Base-by-base conservation (phyloP, 2,329 filamentous ascomycete species). In the Lasiodiplodia theobromae region DNA sequence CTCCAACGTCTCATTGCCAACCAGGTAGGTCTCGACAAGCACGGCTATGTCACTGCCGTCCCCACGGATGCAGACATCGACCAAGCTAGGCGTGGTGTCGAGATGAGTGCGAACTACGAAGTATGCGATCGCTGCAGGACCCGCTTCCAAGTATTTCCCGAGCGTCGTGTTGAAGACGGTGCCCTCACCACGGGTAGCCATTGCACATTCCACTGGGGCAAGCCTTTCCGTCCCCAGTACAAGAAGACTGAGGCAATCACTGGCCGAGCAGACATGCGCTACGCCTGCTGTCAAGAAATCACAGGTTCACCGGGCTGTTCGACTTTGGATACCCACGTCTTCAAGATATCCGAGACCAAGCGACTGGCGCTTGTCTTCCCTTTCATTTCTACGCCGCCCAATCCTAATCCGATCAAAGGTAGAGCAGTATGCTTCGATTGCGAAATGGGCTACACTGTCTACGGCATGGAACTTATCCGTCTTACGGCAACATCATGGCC, bases 371-470 rank as follows among this genome's bases (percentile, higher is more conserved):
- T 89, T 0, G 82, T 95, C 3, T 85, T 96, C 74, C 94, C 95
- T 64, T 99, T 96, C 77, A 86, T 88, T 68, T 81, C 88, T 70
- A 98, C 96, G 0, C 94, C 94, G 0, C 80, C 84, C 14, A 94
- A 93, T 72, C 77, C 82, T 1, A 74, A 80, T 14, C 75, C 73
- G 0, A 71, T 74, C 3, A 71, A 72, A 40, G 60, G 75, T 1
- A 87, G 87, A 44, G 92, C 91, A 2, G 89, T 98, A 12, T 91
- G 89, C 71, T 95, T 99, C 74, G 96, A 99, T 78, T 98, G 96
- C 75, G 96, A 99, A 77, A 99, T 99, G 96, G 93, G 92, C 4
- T 98, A 97, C 76, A 99, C 96, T 0, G 92, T 92, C 0, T 80
- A 91, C 62, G 96, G 96, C 0, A 83, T 98, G 71, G 96, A 99